Evolutionary conservation across 495 filamentous ascomycete species (phyloP), one percentile per base, ranked within the genome.

Genomic region (Xylaria acuta): DNA sequence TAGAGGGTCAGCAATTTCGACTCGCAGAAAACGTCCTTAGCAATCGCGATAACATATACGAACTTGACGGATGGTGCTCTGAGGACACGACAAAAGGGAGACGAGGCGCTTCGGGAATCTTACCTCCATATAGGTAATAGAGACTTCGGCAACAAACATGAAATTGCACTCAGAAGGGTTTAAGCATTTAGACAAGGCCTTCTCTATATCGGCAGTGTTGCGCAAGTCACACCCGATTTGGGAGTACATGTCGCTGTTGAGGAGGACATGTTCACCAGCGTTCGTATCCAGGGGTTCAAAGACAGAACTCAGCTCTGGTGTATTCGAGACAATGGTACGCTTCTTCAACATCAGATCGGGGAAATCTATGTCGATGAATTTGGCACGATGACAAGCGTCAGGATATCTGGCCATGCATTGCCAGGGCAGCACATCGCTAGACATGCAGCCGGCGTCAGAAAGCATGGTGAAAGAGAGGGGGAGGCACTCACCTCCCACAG

Each of bases 331-430:
- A 18, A 91, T 86, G 22, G 85, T 81, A 71, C 88, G 86, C 82
- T 97, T 98, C 76, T 88, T 90, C 41, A 84, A 74, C 77, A 97
- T 95, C 60, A 97, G 82, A 65, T 93, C 89, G 40, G 90, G 89
- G 76, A 95, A 97, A 78, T 97, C 95, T 43, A 97, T 90, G 79
- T 98, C 94, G 54, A 97, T 85, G 74, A 97, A 97, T 43, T 83
- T 88, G 36, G 86, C 86, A 68, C 88, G 79, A 14, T 80, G 80
- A 76, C 88, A 92, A 16, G 82, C 67, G 14, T 84, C 78, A 6
- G 86, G 82, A 72, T 92, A 89, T 73, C 89, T 85, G 8, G 86
- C 84, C 65, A 96, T 87, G 69, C 92, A 93, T 75, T 94, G 92
- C 83, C 94, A 97, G 0, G 94, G 92, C n/a, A 97, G 82, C 49